Evolutionary conservation across 176 grass and related monocot species (phyloP).

Genomic region (Aegilops sharonensis): DNA sequence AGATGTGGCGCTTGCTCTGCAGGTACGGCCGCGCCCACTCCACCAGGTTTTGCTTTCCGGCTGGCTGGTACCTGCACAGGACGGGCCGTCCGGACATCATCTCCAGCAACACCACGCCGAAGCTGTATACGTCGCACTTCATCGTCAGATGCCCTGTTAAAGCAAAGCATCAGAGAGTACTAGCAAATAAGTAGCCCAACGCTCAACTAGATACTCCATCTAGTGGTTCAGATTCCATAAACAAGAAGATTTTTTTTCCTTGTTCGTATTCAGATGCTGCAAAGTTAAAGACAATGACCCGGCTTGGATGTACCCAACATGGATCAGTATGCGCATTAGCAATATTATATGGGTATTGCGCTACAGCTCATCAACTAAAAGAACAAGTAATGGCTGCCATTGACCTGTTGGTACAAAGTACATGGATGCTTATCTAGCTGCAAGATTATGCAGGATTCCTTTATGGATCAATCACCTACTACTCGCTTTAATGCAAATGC

Average conservation of each 20-base stretch:
- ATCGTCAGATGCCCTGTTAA: constrained; percentile 50
- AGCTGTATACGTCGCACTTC: constrained; percentile 66
- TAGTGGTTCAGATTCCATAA: not conserved
- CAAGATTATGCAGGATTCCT: too few species aligned
- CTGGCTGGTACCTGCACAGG: constrained; percentile 43
- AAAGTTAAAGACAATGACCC: not conserved
- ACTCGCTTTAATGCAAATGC: not conserved
- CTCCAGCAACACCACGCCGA: constrained; percentile 57
- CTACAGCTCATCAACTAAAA: too few species aligned
- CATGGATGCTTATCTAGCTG: too few species aligned
- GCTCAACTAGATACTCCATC: not conserved
- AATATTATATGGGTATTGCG: not conserved
- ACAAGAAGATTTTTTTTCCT: not conserved
- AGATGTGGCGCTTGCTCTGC: constrained; percentile 36
- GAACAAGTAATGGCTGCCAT: too few species aligned
- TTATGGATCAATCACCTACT: not conserved
- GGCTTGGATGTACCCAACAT: not conserved
- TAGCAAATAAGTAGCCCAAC: not conserved
- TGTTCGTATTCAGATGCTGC: not conserved
- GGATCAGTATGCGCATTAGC: not conserved
- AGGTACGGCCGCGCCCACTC: constrained; percentile 66
- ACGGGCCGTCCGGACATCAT: constrained; percentile 41
- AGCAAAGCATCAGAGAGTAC: not conserved
- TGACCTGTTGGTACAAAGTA: too few species aligned
- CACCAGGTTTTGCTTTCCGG: constrained; percentile 47